These are phyloP conservation scores for Leishmania turanica DNA, from an alignment of 208 protist species.

Conservation along the genomic window DNA sequence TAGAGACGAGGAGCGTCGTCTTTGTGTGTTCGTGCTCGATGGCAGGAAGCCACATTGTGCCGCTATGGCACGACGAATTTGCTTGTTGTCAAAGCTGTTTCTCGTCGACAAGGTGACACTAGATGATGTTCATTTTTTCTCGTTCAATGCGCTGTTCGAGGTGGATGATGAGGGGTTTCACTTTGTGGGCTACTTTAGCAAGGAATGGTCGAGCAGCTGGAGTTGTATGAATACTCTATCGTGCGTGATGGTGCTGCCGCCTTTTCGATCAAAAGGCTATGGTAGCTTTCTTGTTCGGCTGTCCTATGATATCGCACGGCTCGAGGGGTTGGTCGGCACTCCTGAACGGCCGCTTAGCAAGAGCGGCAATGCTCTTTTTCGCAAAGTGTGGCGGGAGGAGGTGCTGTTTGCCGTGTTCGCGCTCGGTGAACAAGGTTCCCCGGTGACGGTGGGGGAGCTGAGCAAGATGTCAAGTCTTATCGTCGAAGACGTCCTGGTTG, in stretches of 20 bases:
- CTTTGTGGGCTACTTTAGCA: slow-evolving; percentile 82
- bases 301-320: slow-evolving; percentile 71
- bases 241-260: slow-evolving; percentile 75
- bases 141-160: slow-evolving; percentile 68
- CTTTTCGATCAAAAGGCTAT: slow-evolving; percentile 70
- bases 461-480: slow-evolving; percentile 61
- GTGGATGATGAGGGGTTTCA: slow-evolving; percentile 76
- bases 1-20: slow-evolving; percentile 26
- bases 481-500: slow-evolving; percentile 64
- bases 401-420: slow-evolving; percentile 51
- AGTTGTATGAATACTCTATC: slow-evolving; percentile 77
- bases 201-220: slow-evolving; percentile 60
- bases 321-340: slow-evolving; percentile 58
- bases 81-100: slow-evolving; percentile 60
- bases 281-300: slow-evolving; percentile 65
- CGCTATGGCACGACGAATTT: slow-evolving; percentile 54
- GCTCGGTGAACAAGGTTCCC: slow-evolving; percentile 37
- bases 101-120: slow-evolving; percentile 74
- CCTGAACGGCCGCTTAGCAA: slow-evolving; percentile 71
- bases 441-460: slow-evolving; percentile 59
- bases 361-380: slow-evolving; percentile 63
- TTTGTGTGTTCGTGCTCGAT: slow-evolving; percentile 70
- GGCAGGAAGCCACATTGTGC: slow-evolving; percentile 55
- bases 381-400: slow-evolving; percentile 64
- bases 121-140: slow-evolving; percentile 82